Evolutionary conservation across 331 rosid genomes (phyloP).

Genomic region (Ulmus americana): DNA sequence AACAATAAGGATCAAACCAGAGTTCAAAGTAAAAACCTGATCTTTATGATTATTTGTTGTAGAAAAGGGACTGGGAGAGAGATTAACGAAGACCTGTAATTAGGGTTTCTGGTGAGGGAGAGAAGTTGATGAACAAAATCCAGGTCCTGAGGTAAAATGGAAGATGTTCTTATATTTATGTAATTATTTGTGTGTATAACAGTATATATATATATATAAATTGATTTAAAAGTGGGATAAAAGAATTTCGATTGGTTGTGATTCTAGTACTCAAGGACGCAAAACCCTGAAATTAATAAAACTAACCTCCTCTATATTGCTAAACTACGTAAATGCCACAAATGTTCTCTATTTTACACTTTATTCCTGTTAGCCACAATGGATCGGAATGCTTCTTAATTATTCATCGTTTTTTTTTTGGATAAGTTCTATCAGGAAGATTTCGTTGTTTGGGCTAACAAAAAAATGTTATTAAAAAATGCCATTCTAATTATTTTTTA

Average conservation of each 20-base stretch:
- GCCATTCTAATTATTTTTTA: too few species aligned
- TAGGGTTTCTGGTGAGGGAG: conserved; percentile 66
- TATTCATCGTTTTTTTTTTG: too few species aligned
- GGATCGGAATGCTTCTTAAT: too few species aligned
- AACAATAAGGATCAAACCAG: conserved; percentile 19
- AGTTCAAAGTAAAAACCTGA: conserved; percentile 7
- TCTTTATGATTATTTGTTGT: conserved; percentile 1
- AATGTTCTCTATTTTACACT: not conserved
- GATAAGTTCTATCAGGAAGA: too few species aligned
- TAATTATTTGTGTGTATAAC: not conserved
- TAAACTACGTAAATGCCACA: conserved; percentile 23
- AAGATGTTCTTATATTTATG: conserved; percentile 27
- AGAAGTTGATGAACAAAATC: conserved; percentile 35
- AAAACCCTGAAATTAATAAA: conserved; percentile 26
- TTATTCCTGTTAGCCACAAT: not conserved
- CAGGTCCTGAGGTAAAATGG: conserved; percentile 39
- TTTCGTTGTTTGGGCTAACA: too few species aligned
- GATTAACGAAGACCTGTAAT: conserved; percentile 38
- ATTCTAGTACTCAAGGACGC: conserved; percentile 33
- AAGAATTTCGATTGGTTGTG: conserved; percentile 38
- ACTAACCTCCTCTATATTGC: conserved; percentile 7
- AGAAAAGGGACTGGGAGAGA: conserved; percentile 23
- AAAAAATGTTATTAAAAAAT: too few species aligned
- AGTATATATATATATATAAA: not conserved
- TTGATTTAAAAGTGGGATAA: conserved; percentile 14